phyloP scores from a whole-genome alignment of 1,284 basidiomycete genomes.

The Porodaedalea pini region DNA sequence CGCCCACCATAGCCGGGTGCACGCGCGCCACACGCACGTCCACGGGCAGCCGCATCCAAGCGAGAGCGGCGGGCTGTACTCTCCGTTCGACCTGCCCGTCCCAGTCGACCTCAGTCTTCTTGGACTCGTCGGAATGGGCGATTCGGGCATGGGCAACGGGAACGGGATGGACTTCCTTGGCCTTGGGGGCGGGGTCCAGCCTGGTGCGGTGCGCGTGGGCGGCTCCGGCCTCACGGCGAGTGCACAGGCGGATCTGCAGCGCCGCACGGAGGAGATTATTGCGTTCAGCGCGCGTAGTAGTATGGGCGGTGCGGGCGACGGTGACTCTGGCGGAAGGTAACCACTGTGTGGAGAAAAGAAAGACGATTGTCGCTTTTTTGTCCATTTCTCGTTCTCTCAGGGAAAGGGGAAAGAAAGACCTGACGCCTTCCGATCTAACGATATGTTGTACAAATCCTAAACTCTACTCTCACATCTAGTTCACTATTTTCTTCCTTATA shows the following conservation, averaged over 20 bases:
- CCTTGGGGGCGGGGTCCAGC: not conserved
- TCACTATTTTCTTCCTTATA: too few species aligned
- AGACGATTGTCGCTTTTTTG: not conserved
- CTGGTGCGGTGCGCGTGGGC: not conserved
- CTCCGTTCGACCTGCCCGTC: slow-evolving; percentile 15
- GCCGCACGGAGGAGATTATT: slow-evolving; percentile 20
- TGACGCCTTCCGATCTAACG: too few species aligned
- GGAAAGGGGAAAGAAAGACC: not conserved
- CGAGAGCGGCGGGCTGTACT: slow-evolving; percentile 18
- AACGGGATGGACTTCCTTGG: not conserved
- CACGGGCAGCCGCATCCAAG: slow-evolving; percentile 14
- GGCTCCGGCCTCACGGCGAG: slow-evolving; percentile 11
- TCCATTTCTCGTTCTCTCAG: not conserved
- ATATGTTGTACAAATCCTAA: too few species aligned
- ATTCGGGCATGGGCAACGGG: not conserved
- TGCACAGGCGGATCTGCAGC: slow-evolving; percentile 17
- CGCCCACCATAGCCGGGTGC: slow-evolving; percentile 44
- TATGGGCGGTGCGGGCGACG: slow-evolving; percentile 9
- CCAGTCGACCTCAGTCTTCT: slow-evolving; percentile 14
- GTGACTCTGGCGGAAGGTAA: not conserved
- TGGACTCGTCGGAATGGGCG: not conserved
- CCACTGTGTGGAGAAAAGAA: not conserved
- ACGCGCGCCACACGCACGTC: slow-evolving; percentile 15
- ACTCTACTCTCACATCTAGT: too few species aligned
- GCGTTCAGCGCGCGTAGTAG: slow-evolving; percentile 17